Evolutionary conservation across 352 stramenopile species (phyloP), one percentile per base, ranked within the genome.

Genomic region (Phytophthora capsici): DNA sequence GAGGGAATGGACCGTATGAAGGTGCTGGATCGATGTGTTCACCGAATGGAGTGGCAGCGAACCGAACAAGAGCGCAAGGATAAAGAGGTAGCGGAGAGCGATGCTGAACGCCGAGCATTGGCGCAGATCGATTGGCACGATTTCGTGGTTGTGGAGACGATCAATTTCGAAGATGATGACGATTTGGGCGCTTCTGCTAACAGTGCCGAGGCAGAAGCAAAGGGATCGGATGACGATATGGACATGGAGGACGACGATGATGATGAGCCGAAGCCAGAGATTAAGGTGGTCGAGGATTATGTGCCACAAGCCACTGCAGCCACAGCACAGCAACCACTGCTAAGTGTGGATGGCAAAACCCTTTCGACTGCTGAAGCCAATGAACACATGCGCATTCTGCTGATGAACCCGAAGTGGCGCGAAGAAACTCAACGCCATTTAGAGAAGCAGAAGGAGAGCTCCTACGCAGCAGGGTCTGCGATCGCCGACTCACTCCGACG

Each of bases 341-440:
- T 94, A 25, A 94, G 71, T 16, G 86, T 94, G 10, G 88, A 94
- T 45, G 94, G 96, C 10, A 98, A 98, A 59, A 90, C 86, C 8
- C 78, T 99, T 4, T 81, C 78, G 0, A 84, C 86, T 12, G 73
- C 88, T 4, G 82, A 96, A 41, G 87, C 97, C 30, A 96, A 98
- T n/a, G 98, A 99, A 69, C 98, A 99, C 77, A 99, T 99, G 97
- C 91, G 98, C 12, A 99, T 99, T 73, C 81, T 99, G 68, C 73
- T 99, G 23, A 90, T 99, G 66, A 98, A 99, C 75, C 97, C 98
- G 2, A 99, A 98, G 66, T 99, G 97, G 96, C 86, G 94, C 32
- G 96, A 99, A 67, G 94, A 99, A 86, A 90, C 87, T 12, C 89
- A 96, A 60, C 88, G 96, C 34, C 98, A 98, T 53, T 69, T 97